Evolutionary conservation across 768 basidiomycete species (phyloP).

Genomic region (Phaeotremella skinneri): DNA sequence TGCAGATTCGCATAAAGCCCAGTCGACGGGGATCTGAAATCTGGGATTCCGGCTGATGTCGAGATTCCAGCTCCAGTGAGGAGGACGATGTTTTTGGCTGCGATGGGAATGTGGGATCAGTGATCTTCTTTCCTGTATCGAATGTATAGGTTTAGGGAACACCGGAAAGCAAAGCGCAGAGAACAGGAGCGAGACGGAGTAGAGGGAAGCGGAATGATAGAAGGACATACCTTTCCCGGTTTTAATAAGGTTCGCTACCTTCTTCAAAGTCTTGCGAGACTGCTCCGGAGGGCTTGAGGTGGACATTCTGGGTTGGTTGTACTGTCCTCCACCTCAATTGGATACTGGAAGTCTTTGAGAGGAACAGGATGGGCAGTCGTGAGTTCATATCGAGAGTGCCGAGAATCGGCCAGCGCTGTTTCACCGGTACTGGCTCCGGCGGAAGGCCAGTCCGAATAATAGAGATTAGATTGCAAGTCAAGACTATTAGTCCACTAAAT

Average conservation of each 20-base stretch:
- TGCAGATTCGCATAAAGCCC: constrained; percentile 58
- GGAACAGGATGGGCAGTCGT: not conserved
- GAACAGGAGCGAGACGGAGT: too few species aligned
- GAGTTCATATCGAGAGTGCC: not conserved
- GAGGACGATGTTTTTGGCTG: constrained; percentile 43
- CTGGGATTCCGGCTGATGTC: constrained; percentile 57
- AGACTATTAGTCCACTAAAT: too few species aligned
- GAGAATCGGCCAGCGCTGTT: too few species aligned
- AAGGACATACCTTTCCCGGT: constrained; percentile 23
- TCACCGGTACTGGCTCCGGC: too few species aligned
- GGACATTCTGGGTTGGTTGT: too few species aligned
- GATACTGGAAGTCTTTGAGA: too few species aligned
- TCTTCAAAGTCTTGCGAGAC: not conserved
- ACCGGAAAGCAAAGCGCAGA: too few species aligned
- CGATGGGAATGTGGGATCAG: not conserved
- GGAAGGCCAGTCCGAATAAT: too few species aligned
- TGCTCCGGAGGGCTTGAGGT: not conserved
- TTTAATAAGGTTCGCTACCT: constrained; percentile 30
- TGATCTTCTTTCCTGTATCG: not conserved
- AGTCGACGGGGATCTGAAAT: constrained; percentile 82
- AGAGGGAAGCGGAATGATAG: not conserved
- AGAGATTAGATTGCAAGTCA: too few species aligned
- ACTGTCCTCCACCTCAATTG: too few species aligned
- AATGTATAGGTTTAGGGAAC: too few species aligned
- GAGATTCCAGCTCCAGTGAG: constrained; percentile 44